Percentiles rank a stretch among this genome's conserved stretches.
These are phyloP conservation scores for Aspergillus aculeatinus DNA, from an alignment of 2,329 filamentous ascomycete genomes.

Conservation along the genomic window DNA sequence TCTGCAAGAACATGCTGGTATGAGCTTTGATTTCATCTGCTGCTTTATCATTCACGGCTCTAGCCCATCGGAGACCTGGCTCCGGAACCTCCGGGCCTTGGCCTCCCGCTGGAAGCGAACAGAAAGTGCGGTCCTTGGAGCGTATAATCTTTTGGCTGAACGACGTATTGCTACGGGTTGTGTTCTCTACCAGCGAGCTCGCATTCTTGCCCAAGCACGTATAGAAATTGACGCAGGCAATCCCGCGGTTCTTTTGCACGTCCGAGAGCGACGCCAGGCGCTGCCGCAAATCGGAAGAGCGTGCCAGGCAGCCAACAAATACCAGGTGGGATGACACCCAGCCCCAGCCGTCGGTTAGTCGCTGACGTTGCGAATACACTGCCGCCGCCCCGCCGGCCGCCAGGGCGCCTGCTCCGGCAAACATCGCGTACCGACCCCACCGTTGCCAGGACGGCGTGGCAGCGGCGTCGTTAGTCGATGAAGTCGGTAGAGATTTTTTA, in stretches of 20 bases:
- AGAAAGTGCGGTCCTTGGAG: slow-evolving; percentile 76
- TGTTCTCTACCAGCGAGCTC: slow-evolving; percentile 28
- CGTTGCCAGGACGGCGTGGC: slow-evolving; percentile 63
- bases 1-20: slow-evolving; percentile 52
- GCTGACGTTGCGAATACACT: slow-evolving; percentile 80
- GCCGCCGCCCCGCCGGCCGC: slow-evolving; percentile 80
- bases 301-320: slow-evolving; percentile 85
- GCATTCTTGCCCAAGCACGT: slow-evolving; percentile 75
- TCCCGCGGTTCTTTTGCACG: slow-evolving; percentile 62
- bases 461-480: slow-evolving; percentile 46
- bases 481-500: slow-evolving; percentile 27
- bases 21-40: slow-evolving; percentile 79
- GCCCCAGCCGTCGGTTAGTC: slow-evolving; percentile 70
- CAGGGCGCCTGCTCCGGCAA: slow-evolving; percentile 77
- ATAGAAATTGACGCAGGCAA: slow-evolving; percentile 85
- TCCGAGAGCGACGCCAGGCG: slow-evolving; percentile 68
- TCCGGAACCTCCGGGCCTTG: slow-evolving; percentile 26
- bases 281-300: slow-evolving; percentile 76
- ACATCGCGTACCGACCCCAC: slow-evolving; percentile 84
- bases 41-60: slow-evolving; percentile 75
- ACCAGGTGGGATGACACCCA: slow-evolving; percentile 91
- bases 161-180: slow-evolving; percentile 23
- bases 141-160: slow-evolving; percentile 41
- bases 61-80: slow-evolving; percentile 60
- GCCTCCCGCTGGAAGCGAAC: slow-evolving; percentile 67